Evolutionary conservation across 1,284 basidiomycete genomes (phyloP).

Genomic region (Lentinus polychrous): DNA sequence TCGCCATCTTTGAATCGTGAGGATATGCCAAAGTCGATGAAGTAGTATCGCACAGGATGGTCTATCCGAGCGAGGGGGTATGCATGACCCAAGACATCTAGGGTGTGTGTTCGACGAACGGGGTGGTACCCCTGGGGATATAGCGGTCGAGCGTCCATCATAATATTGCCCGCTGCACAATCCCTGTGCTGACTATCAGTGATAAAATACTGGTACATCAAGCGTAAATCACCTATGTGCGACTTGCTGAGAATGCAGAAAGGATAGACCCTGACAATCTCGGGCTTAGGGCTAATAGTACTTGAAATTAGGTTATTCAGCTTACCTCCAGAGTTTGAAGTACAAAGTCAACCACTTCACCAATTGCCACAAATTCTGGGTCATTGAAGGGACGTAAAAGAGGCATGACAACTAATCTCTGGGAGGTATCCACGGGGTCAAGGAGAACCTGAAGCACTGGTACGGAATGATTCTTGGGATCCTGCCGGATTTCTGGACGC

Average conservation of each 20-base stretch:
- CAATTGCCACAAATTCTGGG: conserved; percentile 18
- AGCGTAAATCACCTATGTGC: conserved; percentile 20
- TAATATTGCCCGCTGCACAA: conserved; percentile 20
- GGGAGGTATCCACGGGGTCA: neutral
- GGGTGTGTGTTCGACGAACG: conserved; percentile 3
- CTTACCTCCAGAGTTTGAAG: conserved; percentile 20
- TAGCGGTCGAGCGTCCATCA: conserved; percentile 22
- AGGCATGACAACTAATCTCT: conserved; percentile 22
- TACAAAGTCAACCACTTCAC: conserved; percentile 22
- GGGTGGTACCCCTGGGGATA: conserved; percentile 24
- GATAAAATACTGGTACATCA: neutral
- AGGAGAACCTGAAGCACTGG: neutral
- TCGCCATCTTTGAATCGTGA: conserved; percentile 6
- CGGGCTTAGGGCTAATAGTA: no score
- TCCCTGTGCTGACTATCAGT: conserved; percentile 15
- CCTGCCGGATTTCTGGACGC: neutral
- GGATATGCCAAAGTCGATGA: conserved; percentile 25
- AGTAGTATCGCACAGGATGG: conserved; percentile 19
- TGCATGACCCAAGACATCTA: conserved; percentile 9
- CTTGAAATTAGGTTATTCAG: neutral
- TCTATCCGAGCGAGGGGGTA: conserved; percentile 9
- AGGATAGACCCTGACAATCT: conserved; percentile 16
- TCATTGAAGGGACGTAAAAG: conserved; percentile 15
- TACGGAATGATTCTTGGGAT: conserved; percentile 15
- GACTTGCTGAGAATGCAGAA: conserved; percentile 20